Evolutionary conservation across 2,329 filamentous ascomycete species (phyloP), one percentile per base, ranked within the genome.

Genomic region (Xylariaceae sp.): DNA sequence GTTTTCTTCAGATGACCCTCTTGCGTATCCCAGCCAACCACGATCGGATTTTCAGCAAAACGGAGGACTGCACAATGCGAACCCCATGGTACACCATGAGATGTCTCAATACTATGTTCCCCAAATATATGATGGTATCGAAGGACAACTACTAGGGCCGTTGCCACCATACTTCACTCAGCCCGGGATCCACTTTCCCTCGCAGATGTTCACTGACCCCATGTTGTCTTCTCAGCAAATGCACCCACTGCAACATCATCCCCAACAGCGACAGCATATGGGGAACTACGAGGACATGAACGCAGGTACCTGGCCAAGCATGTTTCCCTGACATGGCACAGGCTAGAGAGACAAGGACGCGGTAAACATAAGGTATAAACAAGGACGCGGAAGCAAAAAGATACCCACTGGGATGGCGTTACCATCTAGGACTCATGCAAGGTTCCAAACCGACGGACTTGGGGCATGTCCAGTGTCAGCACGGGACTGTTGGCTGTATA

Each of bases 21-120:
- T 93, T 57, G 87, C 86, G 0, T 94, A 93, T 62, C 88, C 88
- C 0, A 90, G 87, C 62, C 87, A 90, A 58, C 84, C 87, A 0
- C 82, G 87, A 74, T 84, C 87, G 73, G 76, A 82, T 60, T 74
- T 81, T 39, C 76, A 76, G 65, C 66, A 49, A 57, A 68, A 59
- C 59, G 69, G 55, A 51, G 55, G 31, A 58, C 62, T 66, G 41
- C 64, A 63, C 18, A 66, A 68, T 19, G 57, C 66, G 2, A 61
- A 65, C 31, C 60, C 61, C 14, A 55, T 69, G 12, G 62, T 66
- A 36, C 64, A 68, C 31, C 66, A 68, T 31, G 68, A 72, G 22
- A 57, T 65, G 33, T 68, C 73, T 51, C 73, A 75, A 44, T 80
- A 80, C 56, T 81, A 78, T 66, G 74, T 82, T 54, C 73, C 77